A percentile compares a stretch with the other conserved stretches of the same genome.
Evolutionary conservation across 2,329 filamentous ascomycete species (phyloP).

Genomic region (Pestalotiopsis sp.): DNA sequence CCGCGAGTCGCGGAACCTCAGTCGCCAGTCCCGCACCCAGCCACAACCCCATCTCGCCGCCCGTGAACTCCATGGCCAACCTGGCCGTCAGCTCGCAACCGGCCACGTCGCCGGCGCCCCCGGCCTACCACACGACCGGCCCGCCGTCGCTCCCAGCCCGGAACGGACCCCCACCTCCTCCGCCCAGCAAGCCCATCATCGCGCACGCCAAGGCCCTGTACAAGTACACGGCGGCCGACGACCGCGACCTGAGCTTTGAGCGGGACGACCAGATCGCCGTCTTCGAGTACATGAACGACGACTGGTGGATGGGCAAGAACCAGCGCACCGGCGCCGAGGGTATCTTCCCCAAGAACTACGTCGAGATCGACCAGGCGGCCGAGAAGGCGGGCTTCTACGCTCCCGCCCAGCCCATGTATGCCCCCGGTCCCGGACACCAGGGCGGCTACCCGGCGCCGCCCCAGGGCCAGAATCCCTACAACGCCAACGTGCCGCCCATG

Average conservation of each 20-base stretch:
- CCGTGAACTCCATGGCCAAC: conserved; percentile 44
- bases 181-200: conserved; percentile 59
- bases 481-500: conserved; percentile 72
- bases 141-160: conserved; percentile 32
- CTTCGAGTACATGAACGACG: conserved; percentile 90
- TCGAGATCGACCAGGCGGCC: conserved; percentile 69
- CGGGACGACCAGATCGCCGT: conserved; percentile 81
- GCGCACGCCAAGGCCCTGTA: conserved; percentile 81
- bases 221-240: conserved; percentile 76
- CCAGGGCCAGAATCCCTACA: conserved; percentile 63
- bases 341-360: conserved; percentile 94
- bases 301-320: conserved; percentile 96
- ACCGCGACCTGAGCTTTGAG: conserved; percentile 79
- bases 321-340: conserved; percentile 81
- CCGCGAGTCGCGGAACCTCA: conserved; percentile 33
- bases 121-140: conserved; percentile 53
- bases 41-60: conserved; percentile 24
- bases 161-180: conserved; percentile 42
- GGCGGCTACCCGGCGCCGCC: conserved; percentile 41
- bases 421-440: conserved; percentile 13
- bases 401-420: conserved; percentile 25
- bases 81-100: conserved; percentile 37
- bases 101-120: conserved; percentile 44
- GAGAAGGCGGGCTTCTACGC: conserved; percentile 38
- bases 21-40: conserved; percentile 30